These are phyloP conservation scores for Phycomyces blakesleeanus DNA, from an alignment of 192 early-diverging fungal species.

Conservation along the genomic window DNA sequence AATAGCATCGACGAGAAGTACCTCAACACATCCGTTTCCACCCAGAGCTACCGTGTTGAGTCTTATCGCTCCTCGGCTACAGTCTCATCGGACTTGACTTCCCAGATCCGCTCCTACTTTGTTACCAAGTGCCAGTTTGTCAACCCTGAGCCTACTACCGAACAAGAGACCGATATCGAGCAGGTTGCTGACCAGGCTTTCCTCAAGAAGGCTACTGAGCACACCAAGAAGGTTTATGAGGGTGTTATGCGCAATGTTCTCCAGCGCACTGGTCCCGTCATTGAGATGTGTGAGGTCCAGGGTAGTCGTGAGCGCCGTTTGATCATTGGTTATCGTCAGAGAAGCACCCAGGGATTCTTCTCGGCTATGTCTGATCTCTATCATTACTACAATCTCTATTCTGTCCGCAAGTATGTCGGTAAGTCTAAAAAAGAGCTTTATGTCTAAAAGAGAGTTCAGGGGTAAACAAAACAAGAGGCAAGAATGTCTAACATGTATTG, in stretches of 20 bases:
- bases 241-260: constrained; percentile 85
- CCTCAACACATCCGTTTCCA: constrained; percentile 70
- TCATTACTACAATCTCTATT: constrained; percentile 96
- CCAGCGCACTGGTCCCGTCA: constrained; percentile 88
- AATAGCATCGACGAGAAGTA: constrained; percentile 85
- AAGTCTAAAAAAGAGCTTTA: constrained; percentile 13
- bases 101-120: constrained; percentile 94
- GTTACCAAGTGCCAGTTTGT: constrained; percentile 89
- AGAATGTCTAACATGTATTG: no score
- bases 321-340: constrained; percentile 89
- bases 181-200: constrained; percentile 89
- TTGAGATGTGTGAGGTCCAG: constrained; percentile 88
- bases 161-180: constrained; percentile 72
- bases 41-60: constrained; percentile 84
- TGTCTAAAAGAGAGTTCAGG: neutral
- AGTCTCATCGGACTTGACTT: constrained; percentile 75
- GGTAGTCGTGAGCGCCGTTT: constrained; percentile 85
- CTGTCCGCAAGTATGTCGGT: constrained; percentile 95
- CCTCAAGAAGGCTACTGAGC: constrained; percentile 89
- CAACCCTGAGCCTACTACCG: constrained; percentile 70
- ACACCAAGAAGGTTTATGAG: constrained; percentile 87
- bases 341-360: constrained; percentile 87
- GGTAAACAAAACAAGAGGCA: no score
- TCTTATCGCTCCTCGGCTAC: constrained; percentile 93
- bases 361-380: constrained; percentile 96